A percentile compares a stretch with the other conserved stretches of the same genome.
These are phyloP conservation scores for Metschnikowia orientalis DNA, from an alignment of 805 yeast species.

Conservation along the genomic window DNA sequence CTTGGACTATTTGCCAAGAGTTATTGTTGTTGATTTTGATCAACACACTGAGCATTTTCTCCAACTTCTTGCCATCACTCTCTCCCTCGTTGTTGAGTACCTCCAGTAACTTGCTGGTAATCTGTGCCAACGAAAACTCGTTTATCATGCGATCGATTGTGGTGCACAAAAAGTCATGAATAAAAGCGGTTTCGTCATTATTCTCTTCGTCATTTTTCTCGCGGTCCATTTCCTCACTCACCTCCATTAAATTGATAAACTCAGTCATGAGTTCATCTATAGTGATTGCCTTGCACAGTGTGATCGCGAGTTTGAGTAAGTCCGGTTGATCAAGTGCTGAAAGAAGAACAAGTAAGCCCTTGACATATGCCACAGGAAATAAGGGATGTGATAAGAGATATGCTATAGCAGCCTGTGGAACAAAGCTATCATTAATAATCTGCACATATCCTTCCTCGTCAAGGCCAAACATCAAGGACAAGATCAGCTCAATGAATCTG, in stretches of 20 bases:
- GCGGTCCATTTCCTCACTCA: conserved; percentile 13
- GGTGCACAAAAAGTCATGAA: conserved; percentile 12
- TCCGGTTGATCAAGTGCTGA: conserved; percentile 45
- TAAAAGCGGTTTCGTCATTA: conserved; percentile 13
- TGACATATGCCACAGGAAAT: conserved; percentile 60
- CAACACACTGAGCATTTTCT: conserved; percentile 31
- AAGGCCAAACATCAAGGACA: conserved; percentile 36
- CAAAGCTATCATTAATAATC: conserved; percentile 25
- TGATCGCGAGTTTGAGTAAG: conserved; percentile 75
- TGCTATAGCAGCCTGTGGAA: conserved; percentile 58
- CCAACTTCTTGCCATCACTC: conserved; percentile 30
- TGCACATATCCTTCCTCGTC: conserved; percentile 21
- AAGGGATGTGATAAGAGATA: conserved; percentile 85
- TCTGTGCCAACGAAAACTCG: conserved; percentile 58
- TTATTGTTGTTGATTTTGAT: conserved; percentile 38
- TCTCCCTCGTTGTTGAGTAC: conserved; percentile 26
- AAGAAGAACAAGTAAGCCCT: conserved; percentile 52
- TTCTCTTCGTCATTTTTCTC: conserved; percentile 7
- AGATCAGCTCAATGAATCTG: conserved; percentile 45
- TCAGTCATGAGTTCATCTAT: conserved; percentile 61
- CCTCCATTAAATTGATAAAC: conserved; percentile 40
- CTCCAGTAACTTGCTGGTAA: conserved; percentile 45
- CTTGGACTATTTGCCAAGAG: conserved; percentile 59
- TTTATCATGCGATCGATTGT: conserved; percentile 56
- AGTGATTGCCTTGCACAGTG: conserved; percentile 68